phyloP scores from a whole-genome alignment of 129 eudicot genomes.

The Pulicaria dysenterica region DNA sequence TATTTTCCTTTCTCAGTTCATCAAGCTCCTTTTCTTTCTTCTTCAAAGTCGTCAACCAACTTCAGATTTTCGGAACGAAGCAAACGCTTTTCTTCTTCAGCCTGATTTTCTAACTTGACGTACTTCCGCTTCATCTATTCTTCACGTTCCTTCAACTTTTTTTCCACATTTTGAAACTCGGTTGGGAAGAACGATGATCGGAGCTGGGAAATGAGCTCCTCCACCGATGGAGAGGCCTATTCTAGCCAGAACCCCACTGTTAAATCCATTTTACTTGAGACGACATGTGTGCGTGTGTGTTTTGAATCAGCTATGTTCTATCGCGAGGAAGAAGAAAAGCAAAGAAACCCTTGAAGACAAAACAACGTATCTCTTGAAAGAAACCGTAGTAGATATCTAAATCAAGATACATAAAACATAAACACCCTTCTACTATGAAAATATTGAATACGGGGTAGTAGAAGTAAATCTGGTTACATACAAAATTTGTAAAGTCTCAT shows the following conservation, averaged over 20 bases:
- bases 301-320: background rate
- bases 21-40: conserved; percentile 14
- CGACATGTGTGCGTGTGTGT: no score
- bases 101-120: background rate
- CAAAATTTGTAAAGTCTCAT: no score
- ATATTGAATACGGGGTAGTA: no score
- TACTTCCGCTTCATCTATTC: background rate
- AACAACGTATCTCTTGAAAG: no score
- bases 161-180: conserved; percentile 33
- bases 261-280: background rate
- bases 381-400: no score
- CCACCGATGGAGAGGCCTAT: background rate
- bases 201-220: conserved; percentile 29
- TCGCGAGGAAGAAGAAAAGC: background rate
- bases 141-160: conserved; percentile 31
- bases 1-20: conserved; percentile 4
- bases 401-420: no score
- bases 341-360: background rate
- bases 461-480: no score
- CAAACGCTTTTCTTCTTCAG: background rate
- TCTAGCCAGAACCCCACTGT: background rate
- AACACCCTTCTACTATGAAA: no score
- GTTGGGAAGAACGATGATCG: conserved; percentile 29
- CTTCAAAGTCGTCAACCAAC: conserved; percentile 6
- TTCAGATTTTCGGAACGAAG: conserved; percentile 21